Base-by-base conservation (phyloP, 257 asterid species). In the Solanum raphanifolium region DNA sequence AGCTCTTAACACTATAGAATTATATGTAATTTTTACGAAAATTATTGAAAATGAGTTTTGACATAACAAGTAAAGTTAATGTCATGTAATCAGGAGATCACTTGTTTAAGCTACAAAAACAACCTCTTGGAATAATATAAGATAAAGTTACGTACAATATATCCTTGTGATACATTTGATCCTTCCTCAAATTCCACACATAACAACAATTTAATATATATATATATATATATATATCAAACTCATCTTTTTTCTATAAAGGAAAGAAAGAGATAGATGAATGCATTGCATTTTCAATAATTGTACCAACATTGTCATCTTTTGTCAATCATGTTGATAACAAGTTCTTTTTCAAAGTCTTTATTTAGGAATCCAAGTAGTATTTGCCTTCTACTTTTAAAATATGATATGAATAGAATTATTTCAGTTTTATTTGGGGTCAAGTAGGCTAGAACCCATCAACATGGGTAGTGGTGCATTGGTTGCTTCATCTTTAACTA, bases 81-180 rank as follows among this genome's bases (percentile, higher is more conserved):
- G 1, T 5, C 9, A n/a, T n/a, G 18, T 65, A 11, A 60, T n/a
- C 18, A 65, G 1, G 11, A 65, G 0, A 20, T 58, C 11, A 58
- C 25, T 7, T 1, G 5, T 27, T 66, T 12, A 12, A 25, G 9
- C 4, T 60, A 9, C 25, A 23, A 23, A 23, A 60, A 60, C 62
- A 2, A 52, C 10, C n/a, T 18, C 9, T 18, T 52, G 62, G 0
- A 18, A 6, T 6, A 52, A 60, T 60, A 60, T 23, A 23, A 23
- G 1, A 21, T 60, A 60, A 23, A 60, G 0, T 21, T 60, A 21
- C 13, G 0, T 3, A 23, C 7, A 5, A 62, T n/a, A 9, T 0
- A 62, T 62, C 2, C 0, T 23, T 62, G 7, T 62, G 6, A 9
- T 21, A 8, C 29, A 4, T 58, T 20, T 0, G 27, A 62, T 23